Percentiles rank a stretch among this genome's conserved stretches.
Conservation (phyloP, 106 monocot genomes). For the Dendrobium nobile region DNA sequence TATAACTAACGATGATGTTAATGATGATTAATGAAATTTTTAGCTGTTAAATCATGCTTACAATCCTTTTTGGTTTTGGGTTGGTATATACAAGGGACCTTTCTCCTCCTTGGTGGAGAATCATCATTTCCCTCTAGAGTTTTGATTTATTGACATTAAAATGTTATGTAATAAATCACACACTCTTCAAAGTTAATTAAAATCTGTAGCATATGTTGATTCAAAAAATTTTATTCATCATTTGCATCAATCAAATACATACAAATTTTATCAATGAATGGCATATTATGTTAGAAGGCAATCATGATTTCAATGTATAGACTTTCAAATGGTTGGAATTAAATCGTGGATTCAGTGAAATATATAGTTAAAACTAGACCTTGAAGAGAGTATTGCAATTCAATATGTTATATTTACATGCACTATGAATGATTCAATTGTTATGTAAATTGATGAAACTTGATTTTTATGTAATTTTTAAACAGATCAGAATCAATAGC, state of each 20-base stretch:
- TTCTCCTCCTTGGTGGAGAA: not conserved
- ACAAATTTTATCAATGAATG: not conserved
- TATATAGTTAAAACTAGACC: too few species aligned
- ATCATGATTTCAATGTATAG: not conserved
- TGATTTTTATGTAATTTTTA: not conserved
- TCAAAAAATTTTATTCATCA: not conserved
- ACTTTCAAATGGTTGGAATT: not conserved
- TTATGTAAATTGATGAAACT: not conserved
- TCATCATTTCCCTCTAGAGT: not conserved
- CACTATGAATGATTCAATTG: not conserved
- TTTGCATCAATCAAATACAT: not conserved
- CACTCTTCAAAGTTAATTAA: not conserved
- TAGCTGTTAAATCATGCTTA: not conserved
- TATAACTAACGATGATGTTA: not conserved
- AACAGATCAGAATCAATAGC: not conserved
- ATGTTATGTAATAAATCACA: not conserved
- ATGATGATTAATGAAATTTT: not conserved
- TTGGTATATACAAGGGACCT: not conserved
- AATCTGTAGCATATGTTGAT: not conserved
- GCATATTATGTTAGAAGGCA: not conserved
- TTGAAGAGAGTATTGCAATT: not conserved
- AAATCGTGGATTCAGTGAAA: not conserved
- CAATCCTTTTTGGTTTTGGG: too few species aligned
- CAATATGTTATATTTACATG: not conserved
- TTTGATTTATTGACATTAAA: not conserved